A percentile compares a stretch with the other conserved stretches of the same genome.
Evolutionary conservation across 1,284 basidiomycete species (phyloP).

Genomic region (Tilletia indica): DNA sequence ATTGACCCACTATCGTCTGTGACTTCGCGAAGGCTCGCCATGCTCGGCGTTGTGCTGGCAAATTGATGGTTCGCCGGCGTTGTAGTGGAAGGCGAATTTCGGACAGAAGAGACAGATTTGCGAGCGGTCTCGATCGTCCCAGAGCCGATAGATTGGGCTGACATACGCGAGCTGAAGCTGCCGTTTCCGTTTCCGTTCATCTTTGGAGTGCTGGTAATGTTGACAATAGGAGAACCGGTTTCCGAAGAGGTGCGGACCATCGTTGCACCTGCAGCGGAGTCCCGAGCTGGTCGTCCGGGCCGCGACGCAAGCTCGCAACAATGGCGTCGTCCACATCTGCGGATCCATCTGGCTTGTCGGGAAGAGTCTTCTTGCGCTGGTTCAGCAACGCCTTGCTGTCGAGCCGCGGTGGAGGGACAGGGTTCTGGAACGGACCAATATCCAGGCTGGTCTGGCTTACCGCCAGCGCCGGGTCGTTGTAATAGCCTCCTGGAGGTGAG

Average conservation of each 20-base stretch:
- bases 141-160: slow-evolving; percentile 1
- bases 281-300: neutral
- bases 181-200: slow-evolving; percentile 2
- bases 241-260: neutral
- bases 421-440: slow-evolving; percentile 42
- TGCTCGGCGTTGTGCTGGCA: slow-evolving; percentile 16
- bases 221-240: neutral
- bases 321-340: slow-evolving; percentile 8
- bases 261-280: neutral
- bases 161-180: neutral
- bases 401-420: slow-evolving; percentile 13
- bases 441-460: slow-evolving; percentile 44
- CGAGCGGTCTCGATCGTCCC: neutral
- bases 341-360: neutral
- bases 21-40: slow-evolving; percentile 10
- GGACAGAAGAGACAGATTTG: slow-evolving; percentile 11
- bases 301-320: slow-evolving; percentile 4
- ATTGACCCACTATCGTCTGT: neutral
- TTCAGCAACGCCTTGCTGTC: slow-evolving; percentile 3
- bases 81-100: neutral
- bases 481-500: slow-evolving; percentile 19
- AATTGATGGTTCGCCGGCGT: neutral
- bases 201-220: neutral
- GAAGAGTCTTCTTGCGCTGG: neutral
- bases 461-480: slow-evolving; percentile 41